Evolutionary conservation across 805 yeast genomes (phyloP).

Genomic region (Kazachstania taianensis): DNA sequence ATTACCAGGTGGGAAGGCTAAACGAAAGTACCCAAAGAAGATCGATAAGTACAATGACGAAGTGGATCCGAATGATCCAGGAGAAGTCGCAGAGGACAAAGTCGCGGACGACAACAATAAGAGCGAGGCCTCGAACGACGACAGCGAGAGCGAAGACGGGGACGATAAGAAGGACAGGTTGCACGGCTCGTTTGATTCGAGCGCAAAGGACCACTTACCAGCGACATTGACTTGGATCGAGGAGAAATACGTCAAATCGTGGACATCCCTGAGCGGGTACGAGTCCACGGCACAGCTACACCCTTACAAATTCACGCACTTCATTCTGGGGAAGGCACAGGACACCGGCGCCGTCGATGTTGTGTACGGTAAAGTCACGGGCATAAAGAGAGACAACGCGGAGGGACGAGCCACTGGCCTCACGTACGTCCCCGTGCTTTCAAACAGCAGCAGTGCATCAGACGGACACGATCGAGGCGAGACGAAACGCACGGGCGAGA

Average conservation of each 20-base stretch:
- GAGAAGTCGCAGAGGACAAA: constrained; percentile 16
- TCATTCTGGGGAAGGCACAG: constrained; percentile 65
- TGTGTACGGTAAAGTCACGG: constrained; percentile 73
- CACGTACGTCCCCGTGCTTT: constrained; percentile 41
- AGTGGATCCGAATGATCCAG: too few relatives aligned
- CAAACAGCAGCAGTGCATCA: constrained; percentile 17
- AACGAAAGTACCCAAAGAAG: not conserved
- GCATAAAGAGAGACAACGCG: constrained; percentile 50
- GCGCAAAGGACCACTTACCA: constrained; percentile 34
- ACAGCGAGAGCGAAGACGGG: constrained; percentile 1
- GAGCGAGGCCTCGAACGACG: constrained; percentile 4
- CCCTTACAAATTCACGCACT: constrained; percentile 88
- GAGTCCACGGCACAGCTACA: constrained; percentile 95
- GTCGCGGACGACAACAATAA: constrained; percentile 4
- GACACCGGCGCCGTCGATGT: constrained; percentile 77
- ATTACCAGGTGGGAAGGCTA: not conserved
- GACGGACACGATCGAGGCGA: constrained; percentile 19
- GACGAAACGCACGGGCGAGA: too few relatives aligned
- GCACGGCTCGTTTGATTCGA: not conserved
- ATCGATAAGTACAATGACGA: constrained; percentile 5
- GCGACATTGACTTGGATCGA: constrained; percentile 68
- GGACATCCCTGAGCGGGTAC: constrained; percentile 73
- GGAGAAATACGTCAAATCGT: constrained; percentile 50
- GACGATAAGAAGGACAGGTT: not conserved
- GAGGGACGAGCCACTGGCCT: constrained; percentile 64